These are phyloP conservation scores for Maudiozyma saulgeensis DNA, from an alignment of 805 yeast genomes.

Conservation along the genomic window DNA sequence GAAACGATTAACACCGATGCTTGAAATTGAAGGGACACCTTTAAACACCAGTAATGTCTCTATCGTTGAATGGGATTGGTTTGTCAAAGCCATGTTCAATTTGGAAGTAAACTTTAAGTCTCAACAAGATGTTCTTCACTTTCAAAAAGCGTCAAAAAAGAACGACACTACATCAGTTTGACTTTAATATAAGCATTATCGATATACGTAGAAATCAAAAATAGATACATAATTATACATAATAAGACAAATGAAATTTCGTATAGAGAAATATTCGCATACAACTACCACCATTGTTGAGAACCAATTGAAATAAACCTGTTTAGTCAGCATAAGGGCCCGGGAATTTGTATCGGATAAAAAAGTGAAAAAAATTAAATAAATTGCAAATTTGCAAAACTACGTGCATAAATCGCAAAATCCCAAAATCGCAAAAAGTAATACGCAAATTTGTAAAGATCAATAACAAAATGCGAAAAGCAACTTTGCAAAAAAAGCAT, in stretches of 20 bases:
- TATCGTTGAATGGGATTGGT: constrained; percentile 30
- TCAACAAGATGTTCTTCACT: background rate
- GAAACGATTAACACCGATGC: constrained; percentile 16
- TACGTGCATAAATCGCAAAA: no score
- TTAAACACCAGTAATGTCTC: constrained; percentile 5
- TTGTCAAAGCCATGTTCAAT: constrained; percentile 21
- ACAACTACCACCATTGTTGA: background rate
- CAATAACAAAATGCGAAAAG: no score
- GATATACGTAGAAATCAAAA: background rate
- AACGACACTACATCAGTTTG: background rate
- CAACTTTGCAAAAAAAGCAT: no score
- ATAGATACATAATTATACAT: background rate
- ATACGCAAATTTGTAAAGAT: no score
- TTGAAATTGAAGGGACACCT: background rate
- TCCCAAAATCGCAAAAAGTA: no score
- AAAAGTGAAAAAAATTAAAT: background rate
- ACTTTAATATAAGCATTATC: background rate
- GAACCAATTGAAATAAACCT: background rate
- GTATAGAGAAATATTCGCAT: background rate
- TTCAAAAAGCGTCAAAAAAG: background rate
- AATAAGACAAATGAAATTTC: background rate
- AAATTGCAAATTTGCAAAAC: no score
- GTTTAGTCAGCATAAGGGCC: background rate
- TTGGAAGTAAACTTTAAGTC: constrained; percentile 9
- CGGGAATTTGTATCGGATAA: background rate